phyloP scores from a whole-genome alignment of 2,329 filamentous ascomycete genomes.

The Ampelomyces quisqualis region DNA sequence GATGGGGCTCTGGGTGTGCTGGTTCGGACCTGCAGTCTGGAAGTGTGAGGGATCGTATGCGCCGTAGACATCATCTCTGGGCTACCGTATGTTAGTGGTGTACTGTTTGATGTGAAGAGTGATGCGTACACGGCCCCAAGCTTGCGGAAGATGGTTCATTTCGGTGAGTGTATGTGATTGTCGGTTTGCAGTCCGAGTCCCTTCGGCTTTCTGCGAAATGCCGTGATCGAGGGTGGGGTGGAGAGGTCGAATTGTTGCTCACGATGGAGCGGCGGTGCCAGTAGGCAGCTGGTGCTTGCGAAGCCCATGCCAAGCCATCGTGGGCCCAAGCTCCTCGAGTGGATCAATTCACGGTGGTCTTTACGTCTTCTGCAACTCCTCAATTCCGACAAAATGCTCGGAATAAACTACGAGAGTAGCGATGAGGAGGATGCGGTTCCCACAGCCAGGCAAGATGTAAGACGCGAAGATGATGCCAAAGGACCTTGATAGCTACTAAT shows the following conservation, averaged over 20 bases:
- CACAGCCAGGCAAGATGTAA: conserved; percentile 43
- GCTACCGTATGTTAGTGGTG: conserved; percentile 56
- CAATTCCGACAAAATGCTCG: conserved; percentile 38
- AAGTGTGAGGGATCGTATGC: conserved; percentile 88
- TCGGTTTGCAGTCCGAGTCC: conserved; percentile 3
- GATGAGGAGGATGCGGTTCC: conserved; percentile 49
- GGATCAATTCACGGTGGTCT: conserved; percentile 8
- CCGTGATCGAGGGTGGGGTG: conserved; percentile 12
- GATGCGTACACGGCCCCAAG: conserved; percentile 62
- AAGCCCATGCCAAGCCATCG: conserved; percentile 16
- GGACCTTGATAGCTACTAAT: conserved; percentile 53
- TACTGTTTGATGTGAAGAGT: conserved; percentile 13
- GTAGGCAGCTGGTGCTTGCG: conserved; percentile 36
- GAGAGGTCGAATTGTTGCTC: conserved; percentile 21
- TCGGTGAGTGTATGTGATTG: conserved; percentile 18
- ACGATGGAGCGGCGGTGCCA: conserved; percentile 12
- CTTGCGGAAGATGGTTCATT: conserved; percentile 67
- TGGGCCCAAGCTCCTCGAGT: conserved; percentile 40
- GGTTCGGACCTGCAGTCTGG: conserved; percentile 63
- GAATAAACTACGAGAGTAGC: conserved; percentile 48
- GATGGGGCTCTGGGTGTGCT: conserved; percentile 88
- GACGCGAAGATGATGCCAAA: conserved; percentile 23
- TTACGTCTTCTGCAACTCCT: background rate
- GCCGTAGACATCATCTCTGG: conserved; percentile 95
- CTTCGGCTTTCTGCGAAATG: background rate